Base-by-base conservation (phyloP, 495 filamentous ascomycete species). In the Talaromyces borbonicus region DNA sequence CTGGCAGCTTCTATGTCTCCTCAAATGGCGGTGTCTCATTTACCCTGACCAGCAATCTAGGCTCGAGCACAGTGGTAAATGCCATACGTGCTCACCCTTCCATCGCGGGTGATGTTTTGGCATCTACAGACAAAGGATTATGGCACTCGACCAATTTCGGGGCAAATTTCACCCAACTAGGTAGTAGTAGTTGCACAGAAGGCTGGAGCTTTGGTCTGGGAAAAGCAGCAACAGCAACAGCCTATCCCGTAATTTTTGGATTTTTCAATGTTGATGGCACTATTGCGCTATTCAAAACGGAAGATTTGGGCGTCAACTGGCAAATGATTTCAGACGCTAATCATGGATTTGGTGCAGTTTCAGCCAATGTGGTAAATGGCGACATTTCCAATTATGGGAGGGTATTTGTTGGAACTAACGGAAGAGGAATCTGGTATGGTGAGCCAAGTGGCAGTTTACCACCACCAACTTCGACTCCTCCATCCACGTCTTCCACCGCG, bases 341-440 rank as follows among this genome's bases (percentile, higher is more conserved):
- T 4, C 71, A 78, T 44, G 71, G 74, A 3, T 77, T 79, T 48
- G 76, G 74, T 5, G 52, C 66, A 4, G 65, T 74, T 5, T 57
- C 62, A 43, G 54, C 58, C 27, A 70, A 67, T 47, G 63, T 56
- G 43, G 55, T 77, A 11, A 66, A 62, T 9, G 74, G 71, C 11
- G 73, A 68, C 47, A 59, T 62, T 41, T 71, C 69, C 27, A 62
- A 59, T 4, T 66, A 63, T 16, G 70, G 70, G 12, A 65, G 67
- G 46, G 75, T 79, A 0, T 78, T 69, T 42, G 63, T 79, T 20
- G 77, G 75, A 1, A 79, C 75, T 0, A 79, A 80, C 39, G 77
- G 77, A 1, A 63, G 77, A 2, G 75, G 77, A 25, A 73, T 77
- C 4, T 70, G 78, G 29, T 75, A 69, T 49, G 74, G 52, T 2